These are phyloP conservation scores for Raphanus sativus DNA, from an alignment of 345 rosid genomes.

Conservation along the genomic window DNA sequence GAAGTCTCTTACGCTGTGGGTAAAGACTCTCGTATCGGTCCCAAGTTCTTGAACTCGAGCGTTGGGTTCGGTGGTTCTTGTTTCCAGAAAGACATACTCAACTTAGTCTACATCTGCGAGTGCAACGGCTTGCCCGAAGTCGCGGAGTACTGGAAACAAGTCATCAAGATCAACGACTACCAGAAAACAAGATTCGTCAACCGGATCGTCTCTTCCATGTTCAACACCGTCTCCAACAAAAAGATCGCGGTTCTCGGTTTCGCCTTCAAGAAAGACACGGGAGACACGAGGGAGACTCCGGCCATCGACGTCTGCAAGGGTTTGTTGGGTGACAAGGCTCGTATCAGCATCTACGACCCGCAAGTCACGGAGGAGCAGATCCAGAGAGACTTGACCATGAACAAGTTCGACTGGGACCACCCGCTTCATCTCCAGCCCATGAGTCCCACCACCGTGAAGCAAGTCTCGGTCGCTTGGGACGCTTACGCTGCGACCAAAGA, in stretches of 20 bases:
- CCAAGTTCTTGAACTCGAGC: background rate
- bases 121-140: background rate
- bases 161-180: background rate
- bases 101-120: background rate
- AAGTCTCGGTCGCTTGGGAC: background rate
- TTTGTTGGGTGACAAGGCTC: background rate
- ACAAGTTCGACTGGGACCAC: background rate
- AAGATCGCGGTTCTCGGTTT: background rate
- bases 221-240: background rate
- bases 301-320: background rate
- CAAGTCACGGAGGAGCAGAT: background rate
- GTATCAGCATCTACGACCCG: background rate
- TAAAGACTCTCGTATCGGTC: background rate
- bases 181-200: background rate
- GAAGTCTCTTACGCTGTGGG: background rate
- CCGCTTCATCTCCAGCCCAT: background rate
- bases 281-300: background rate
- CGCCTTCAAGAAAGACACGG: background rate
- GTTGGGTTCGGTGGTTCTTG: background rate
- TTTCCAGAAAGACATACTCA: background rate
- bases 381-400: background rate
- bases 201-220: background rate
- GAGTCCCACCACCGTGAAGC: background rate
- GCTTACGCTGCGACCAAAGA: background rate
- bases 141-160: background rate